Conservation (phyloP, 2,329 filamentous ascomycete genomes). For the Talaromyces sp. region DNA sequence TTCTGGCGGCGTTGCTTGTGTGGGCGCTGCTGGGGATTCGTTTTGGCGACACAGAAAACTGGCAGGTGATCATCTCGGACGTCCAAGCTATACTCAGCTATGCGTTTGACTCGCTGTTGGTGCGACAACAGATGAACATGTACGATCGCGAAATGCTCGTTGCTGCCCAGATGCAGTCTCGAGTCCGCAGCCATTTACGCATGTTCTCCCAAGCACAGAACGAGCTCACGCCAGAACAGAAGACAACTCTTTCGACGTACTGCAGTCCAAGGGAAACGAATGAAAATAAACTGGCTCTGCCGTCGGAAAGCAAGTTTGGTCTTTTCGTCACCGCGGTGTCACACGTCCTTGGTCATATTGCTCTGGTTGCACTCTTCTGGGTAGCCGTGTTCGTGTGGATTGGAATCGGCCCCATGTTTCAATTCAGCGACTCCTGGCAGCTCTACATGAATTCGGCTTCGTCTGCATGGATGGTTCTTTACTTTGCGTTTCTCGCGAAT, state of each 20-base stretch:
- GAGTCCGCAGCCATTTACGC: constrained; percentile 21
- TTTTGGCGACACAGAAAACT: constrained; percentile 23
- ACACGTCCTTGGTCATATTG: not conserved
- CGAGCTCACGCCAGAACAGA: not conserved
- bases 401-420: constrained; percentile 12
- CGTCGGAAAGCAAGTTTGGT: not conserved
- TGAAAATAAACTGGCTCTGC: not conserved
- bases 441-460: constrained; percentile 38
- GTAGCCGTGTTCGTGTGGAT: constrained; percentile 11
- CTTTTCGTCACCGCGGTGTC: not conserved
- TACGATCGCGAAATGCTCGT: constrained; percentile 20
- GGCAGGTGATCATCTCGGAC: constrained; percentile 32
- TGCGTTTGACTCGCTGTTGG: constrained; percentile 32
- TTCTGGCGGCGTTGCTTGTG: constrained; percentile 28
- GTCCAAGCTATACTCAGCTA: constrained; percentile 33
- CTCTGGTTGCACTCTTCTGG: constrained; percentile 25
- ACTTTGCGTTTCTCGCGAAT: constrained; percentile 27
- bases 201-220: constrained; percentile 19
- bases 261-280: not conserved
- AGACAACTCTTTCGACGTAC: not conserved
- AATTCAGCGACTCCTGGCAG: constrained; percentile 11
- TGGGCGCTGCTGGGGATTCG: constrained; percentile 31
- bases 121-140: constrained; percentile 31
- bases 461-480: constrained; percentile 43
- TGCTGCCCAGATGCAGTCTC: constrained; percentile 22